Conservation (phyloP, 2,329 filamentous ascomycete species). For the Zymoseptoria brevis region DNA sequence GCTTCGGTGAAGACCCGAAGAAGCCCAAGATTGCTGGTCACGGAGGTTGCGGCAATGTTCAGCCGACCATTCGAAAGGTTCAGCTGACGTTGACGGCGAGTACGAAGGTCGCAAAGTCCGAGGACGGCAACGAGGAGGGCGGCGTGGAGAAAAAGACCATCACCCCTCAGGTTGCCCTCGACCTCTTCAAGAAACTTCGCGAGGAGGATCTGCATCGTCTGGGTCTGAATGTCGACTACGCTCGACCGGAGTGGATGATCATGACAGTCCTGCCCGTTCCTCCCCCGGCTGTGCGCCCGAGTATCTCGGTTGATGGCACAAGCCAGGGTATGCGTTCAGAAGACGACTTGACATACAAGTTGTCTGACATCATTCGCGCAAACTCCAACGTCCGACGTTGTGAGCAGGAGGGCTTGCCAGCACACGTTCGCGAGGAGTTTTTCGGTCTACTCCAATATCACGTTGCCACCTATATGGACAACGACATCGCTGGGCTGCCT, state of each 20-base stretch:
- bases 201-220: constrained; percentile 76
- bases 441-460: constrained; percentile 92
- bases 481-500: constrained; percentile 92
- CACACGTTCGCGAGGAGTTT: constrained; percentile 85
- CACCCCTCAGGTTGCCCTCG: constrained; percentile 74
- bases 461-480: constrained; percentile 99
- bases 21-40: constrained; percentile 53
- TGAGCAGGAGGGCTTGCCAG: constrained; percentile 81
- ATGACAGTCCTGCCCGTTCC: constrained; percentile 91
- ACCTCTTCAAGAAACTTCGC: constrained; percentile 77
- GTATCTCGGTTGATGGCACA: constrained; percentile 93
- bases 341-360: constrained; percentile 98
- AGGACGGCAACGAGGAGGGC: constrained; percentile 60
- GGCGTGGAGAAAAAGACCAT: constrained; percentile 73
- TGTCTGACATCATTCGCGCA: constrained; percentile 94
- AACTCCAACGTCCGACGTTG: constrained; percentile 92
- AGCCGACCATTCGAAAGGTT: constrained; percentile 80
- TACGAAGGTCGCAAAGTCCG: constrained; percentile 63
- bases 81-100: constrained; percentile 73
- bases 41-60: constrained; percentile 86
- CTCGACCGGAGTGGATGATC: constrained; percentile 97
- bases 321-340: constrained; percentile 88
- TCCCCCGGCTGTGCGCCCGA: constrained; percentile 88
- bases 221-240: constrained; percentile 89
- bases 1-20: constrained; percentile 54